Percentiles rank a stretch among this genome's conserved stretches.
phyloP scores from a whole-genome alignment of 2,329 filamentous ascomycete genomes.

The Plenodomus tracheiphilus region DNA sequence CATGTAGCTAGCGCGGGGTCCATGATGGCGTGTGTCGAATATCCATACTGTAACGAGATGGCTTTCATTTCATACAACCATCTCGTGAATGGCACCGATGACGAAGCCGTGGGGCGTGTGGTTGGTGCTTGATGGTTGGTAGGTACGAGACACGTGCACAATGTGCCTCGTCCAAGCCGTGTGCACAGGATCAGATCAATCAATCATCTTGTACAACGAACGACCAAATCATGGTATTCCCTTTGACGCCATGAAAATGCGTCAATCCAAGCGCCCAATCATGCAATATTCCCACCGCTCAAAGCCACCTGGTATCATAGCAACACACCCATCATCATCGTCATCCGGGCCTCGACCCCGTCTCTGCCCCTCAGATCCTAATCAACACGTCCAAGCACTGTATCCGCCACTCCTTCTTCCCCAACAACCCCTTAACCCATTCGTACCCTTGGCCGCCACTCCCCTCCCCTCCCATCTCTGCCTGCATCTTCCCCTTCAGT shows the following conservation, averaged over 20 bases:
- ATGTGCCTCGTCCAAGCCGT: background rate
- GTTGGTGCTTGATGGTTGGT: background rate
- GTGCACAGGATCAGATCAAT: background rate
- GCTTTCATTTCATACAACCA: background rate
- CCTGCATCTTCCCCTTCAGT: constrained; percentile 25
- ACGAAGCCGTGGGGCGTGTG: background rate
- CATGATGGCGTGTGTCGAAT: background rate
- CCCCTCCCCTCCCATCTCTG: constrained; percentile 55
- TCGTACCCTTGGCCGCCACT: constrained; percentile 69
- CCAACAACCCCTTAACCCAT: constrained; percentile 81
- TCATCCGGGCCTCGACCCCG: background rate
- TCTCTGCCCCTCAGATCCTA: constrained; percentile 57
- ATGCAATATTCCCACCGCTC: constrained; percentile 14
- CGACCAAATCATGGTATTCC: constrained; percentile 5
- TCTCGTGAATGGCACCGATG: no score
- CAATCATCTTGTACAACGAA: background rate
- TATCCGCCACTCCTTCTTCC: constrained; percentile 84
- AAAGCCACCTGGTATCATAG: background rate
- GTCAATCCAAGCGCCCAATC: constrained; percentile 16
- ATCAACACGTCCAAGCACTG: constrained; percentile 90
- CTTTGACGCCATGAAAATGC: constrained; percentile 29
- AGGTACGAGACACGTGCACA: background rate
- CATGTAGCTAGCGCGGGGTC: background rate
- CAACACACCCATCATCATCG: background rate
- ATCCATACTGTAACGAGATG: background rate